These are phyloP conservation scores for Trichophyton rubrum DNA, from an alignment of 2,329 filamentous ascomycete genomes.

Conservation along the genomic window DNA sequence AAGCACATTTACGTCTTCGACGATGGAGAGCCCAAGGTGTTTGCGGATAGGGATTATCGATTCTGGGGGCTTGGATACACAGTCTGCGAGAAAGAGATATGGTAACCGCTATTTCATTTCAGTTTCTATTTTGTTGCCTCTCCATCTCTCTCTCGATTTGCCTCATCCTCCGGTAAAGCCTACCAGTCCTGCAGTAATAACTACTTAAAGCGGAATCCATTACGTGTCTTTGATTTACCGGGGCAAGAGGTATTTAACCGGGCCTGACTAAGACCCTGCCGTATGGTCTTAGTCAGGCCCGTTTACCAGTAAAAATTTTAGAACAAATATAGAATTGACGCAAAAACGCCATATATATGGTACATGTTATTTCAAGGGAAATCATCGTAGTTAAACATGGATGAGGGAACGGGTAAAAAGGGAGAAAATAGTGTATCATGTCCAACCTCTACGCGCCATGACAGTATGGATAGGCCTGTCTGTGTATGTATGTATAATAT, in stretches of 20 bases:
- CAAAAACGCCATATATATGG: slow-evolving; percentile 11
- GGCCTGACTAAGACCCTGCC: too few species aligned
- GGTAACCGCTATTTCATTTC: not conserved
- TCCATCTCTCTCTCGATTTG: too few species aligned
- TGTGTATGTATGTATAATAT: slow-evolving; percentile 5
- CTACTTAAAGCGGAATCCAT: too few species aligned
- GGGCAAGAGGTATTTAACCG: too few species aligned
- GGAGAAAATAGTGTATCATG: slow-evolving; percentile 2
- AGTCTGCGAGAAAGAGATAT: not conserved
- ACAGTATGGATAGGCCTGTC: not conserved
- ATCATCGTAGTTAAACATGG: slow-evolving; percentile 15
- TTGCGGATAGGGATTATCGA: not conserved
- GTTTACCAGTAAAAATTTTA: not conserved
- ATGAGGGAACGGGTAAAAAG: not conserved
- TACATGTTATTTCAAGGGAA: slow-evolving; percentile 17
- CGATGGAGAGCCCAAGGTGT: not conserved
- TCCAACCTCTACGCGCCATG: not conserved
- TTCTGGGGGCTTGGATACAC: not conserved
- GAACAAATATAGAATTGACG: slow-evolving; percentile 1
- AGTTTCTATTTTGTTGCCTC: too few species aligned
- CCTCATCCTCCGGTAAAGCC: too few species aligned
- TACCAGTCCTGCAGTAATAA: too few species aligned
- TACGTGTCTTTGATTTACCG: too few species aligned
- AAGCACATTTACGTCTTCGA: not conserved
- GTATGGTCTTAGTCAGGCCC: too few species aligned